phyloP scores from a whole-genome alignment of 345 rosid genomes.

The Lumnitzera littorea region DNA sequence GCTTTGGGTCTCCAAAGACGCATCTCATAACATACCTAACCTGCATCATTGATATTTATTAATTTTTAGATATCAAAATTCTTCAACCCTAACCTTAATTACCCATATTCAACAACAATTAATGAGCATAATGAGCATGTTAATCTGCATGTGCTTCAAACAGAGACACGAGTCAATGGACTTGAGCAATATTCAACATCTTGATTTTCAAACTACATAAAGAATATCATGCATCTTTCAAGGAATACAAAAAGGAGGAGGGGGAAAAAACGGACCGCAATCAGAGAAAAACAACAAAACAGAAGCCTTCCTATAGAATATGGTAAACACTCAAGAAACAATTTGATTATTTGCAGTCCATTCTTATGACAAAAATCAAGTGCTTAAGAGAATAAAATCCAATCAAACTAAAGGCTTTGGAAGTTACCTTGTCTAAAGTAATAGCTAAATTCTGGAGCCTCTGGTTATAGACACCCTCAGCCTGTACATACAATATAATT shows the following conservation, averaged over 20 bases:
- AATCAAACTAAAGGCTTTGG: neutral
- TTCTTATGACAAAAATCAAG: neutral
- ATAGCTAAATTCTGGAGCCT: conserved; percentile 98
- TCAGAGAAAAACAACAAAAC: conserved; percentile 1
- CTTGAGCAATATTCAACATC: too few relatives aligned
- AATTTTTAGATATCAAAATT: too few relatives aligned
- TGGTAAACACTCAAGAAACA: too few relatives aligned
- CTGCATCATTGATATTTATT: conserved; percentile 26
- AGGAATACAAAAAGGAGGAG: too few relatives aligned
- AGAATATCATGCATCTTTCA: too few relatives aligned
- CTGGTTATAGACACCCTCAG: conserved; percentile 99
- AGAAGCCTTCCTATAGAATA: neutral
- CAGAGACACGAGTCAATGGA: too few relatives aligned
- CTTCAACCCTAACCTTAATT: too few relatives aligned
- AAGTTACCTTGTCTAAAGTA: conserved; percentile 92
- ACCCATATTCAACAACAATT: neutral
- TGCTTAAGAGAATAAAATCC: conserved; percentile 3
- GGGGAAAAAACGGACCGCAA: neutral
- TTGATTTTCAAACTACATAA: too few relatives aligned
- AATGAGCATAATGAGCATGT: neutral
- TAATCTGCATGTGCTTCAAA: too few relatives aligned
- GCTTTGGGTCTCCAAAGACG: conserved; percentile 82
- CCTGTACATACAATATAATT: conserved; percentile 31
- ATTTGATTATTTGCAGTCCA: too few relatives aligned
- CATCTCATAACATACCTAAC: conserved; percentile 96